These are phyloP conservation scores for Xylaria scruposa DNA, from an alignment of 495 filamentous ascomycete genomes.

Conservation along the genomic window DNA sequence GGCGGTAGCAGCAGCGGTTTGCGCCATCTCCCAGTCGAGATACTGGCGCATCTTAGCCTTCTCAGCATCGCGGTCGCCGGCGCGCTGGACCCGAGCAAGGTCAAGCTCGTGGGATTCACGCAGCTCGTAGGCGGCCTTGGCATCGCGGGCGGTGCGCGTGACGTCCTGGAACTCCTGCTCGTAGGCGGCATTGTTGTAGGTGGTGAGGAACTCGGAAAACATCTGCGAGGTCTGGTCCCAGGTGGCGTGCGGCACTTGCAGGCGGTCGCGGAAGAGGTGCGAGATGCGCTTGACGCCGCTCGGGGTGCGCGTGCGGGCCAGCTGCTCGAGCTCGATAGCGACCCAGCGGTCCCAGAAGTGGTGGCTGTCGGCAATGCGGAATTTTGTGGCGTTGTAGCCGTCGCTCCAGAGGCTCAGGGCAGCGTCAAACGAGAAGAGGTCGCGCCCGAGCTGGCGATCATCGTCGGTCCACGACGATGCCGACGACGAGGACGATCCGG, in stretches of 20 bases:
- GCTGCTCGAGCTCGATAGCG: constrained; percentile 61
- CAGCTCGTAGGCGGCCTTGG: constrained; percentile 70
- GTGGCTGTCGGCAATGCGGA: constrained; percentile 84
- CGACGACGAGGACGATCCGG: constrained; percentile 31
- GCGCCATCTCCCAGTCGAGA: constrained; percentile 79
- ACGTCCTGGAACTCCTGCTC: constrained; percentile 80
- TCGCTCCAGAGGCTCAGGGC: constrained; percentile 81
- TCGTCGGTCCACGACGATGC: constrained; percentile 68
- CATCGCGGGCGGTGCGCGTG: constrained; percentile 66
- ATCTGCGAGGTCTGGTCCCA: constrained; percentile 86
- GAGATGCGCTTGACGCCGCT: constrained; percentile 70
- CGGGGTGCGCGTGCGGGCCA: constrained; percentile 59
- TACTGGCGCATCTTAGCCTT: constrained; percentile 73
- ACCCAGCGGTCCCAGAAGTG: constrained; percentile 88
- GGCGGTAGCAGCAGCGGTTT: constrained; percentile 41
- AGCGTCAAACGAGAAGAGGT: constrained; percentile 79
- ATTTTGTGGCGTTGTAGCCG: constrained; percentile 77
- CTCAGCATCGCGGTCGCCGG: constrained; percentile 63
- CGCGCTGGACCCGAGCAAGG: constrained; percentile 64
- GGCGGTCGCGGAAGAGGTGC: constrained; percentile 72
- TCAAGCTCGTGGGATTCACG: constrained; percentile 77
- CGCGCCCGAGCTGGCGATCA: constrained; percentile 73
- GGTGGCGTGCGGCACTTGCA: constrained; percentile 78
- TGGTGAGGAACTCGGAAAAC: constrained; percentile 82
- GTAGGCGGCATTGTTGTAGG: constrained; percentile 75